Conservation (phyloP, 768 basidiomycete species). For the Naganishia onofrii region DNA sequence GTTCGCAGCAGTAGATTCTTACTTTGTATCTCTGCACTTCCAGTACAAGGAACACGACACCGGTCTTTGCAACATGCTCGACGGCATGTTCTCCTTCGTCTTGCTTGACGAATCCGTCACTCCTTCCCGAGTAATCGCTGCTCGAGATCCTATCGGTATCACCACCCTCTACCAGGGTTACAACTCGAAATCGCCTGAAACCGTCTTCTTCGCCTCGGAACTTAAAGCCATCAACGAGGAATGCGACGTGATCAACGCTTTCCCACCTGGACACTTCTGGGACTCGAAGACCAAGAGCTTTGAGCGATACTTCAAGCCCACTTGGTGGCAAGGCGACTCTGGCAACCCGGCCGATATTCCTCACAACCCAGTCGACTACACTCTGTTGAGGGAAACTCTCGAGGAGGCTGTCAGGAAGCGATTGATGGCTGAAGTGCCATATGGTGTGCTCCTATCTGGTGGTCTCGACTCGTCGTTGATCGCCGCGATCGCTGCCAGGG, state of each 20-base stretch:
- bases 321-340: conserved; percentile 83
- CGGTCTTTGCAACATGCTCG: conserved; percentile 72
- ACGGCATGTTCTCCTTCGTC: conserved; percentile 99
- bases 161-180: conserved; percentile 98
- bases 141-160: conserved; percentile 94
- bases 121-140: conserved; percentile 87
- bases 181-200: conserved; percentile 75
- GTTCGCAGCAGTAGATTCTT: background rate
- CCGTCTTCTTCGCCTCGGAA: conserved; percentile 90
- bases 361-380: conserved; percentile 64
- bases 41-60: conserved; percentile 82
- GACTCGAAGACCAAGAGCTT: conserved; percentile 78
- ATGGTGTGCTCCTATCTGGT: conserved; percentile 91
- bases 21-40: background rate
- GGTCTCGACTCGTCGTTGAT: conserved; percentile 95
- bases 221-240: conserved; percentile 86
- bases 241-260: conserved; percentile 89
- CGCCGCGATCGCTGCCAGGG: conserved; percentile 87
- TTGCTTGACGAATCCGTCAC: conserved; percentile 87
- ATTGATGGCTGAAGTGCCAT: conserved; percentile 97
- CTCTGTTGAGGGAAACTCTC: conserved; percentile 70
- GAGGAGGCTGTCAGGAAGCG: conserved; percentile 91
- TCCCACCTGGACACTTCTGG: conserved; percentile 95
- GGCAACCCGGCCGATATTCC: conserved; percentile 65
- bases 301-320: conserved; percentile 78